Evolutionary conservation across 208 protist genomes (phyloP), one percentile per base, ranked within the genome.

Genomic region (Trypanosoma theileri): DNA sequence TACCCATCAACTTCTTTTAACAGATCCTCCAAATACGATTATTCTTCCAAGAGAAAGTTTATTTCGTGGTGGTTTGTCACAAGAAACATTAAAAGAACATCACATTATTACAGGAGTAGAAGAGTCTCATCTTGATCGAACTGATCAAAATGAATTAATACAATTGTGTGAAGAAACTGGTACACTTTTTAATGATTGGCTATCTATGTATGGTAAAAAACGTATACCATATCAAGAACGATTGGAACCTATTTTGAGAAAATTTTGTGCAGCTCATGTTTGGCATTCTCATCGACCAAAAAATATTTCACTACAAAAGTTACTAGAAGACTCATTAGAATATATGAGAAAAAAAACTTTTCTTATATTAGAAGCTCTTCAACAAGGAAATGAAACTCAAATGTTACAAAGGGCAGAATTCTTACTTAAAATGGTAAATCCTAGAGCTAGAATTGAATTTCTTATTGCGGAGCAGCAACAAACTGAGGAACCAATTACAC

Each of bases 281-380:
- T 77, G 71, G 72, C 72, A 79, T 42, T 63, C 40, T 12, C 61
- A 69, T 56, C 66, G 63, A 26, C 58, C 48, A 42, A 52, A 54
- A 28, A 19, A 74, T 62, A 58, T 72, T 66, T 41, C 69, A n/a
- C 59, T 93, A 59, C 54, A 84, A 66, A 54, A 80, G 4, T 73
- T 66, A 54, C 75, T 91, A 17, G 28, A 61, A 41, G 48, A 69
- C 0, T 80, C 79, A 8, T 60, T 94, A 42, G 80, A 89, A 22
- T 80, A 77, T 57, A 66, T 95, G 7, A 84, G 86, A 62, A 77
- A 77, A 50, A 93, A 89, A 65, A 66, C 73, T 0, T 88, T 90
- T 68, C 65, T 95, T n/a, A 76, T 96, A 17, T 71, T 94, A 45
- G 92, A 96, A 66, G 84, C 81, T 12, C 58, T 87, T 21, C 92